Evolutionary conservation across 176 grass and related monocot genomes (phyloP), one percentile per base, ranked within the genome.

Genomic region (Puccinellia tenuiflora): DNA sequence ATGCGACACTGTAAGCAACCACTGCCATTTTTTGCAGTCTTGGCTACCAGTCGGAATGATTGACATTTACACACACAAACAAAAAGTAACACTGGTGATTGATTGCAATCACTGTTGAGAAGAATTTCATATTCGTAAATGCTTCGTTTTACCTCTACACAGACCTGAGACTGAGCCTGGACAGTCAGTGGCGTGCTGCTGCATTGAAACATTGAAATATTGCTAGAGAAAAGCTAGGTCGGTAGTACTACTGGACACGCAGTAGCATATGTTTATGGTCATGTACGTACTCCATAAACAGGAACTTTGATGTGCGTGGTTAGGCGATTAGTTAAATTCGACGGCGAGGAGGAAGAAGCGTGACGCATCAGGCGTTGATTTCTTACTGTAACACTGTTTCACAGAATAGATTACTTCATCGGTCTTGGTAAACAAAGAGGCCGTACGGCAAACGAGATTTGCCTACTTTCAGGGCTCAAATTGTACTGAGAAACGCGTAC

Each of bases 341-440:
- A 64, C 24, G 66, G 46, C 46, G 17, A 45, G 73, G 54, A 79
- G 66, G 88, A 77, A 28, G 79, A 65, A 78, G 63, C 84, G 88
- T 90, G 55, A 86, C 84, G 88, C 84, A 79, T 54, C 88, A 38
- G 88, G 83, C 88, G 84, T 79, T 71, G 83, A 74, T 67, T 65
- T 54, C 46, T 83, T 79, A 77, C 63, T 64, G 10, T 45, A 18
- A 81, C 69, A 45, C 45, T 74, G 46, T 74, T 74, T 54, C 20
- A 48, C 24, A 46, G 6, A 28, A 47, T 30, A 53, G 29, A 62
- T 29, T 20, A 34, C 33, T 22, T 75, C 76, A 37, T 86, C n/a
- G 88, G 73, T 72, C 33, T 16, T 3, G 3, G 73, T 82, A 81
- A 89, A 89, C 64, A 82, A 82, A 55, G 3, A 16, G 28, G 24